These are phyloP conservation scores for Leucosporidium creatinivorum DNA, from an alignment of 768 basidiomycete genomes.

Conservation along the genomic window DNA sequence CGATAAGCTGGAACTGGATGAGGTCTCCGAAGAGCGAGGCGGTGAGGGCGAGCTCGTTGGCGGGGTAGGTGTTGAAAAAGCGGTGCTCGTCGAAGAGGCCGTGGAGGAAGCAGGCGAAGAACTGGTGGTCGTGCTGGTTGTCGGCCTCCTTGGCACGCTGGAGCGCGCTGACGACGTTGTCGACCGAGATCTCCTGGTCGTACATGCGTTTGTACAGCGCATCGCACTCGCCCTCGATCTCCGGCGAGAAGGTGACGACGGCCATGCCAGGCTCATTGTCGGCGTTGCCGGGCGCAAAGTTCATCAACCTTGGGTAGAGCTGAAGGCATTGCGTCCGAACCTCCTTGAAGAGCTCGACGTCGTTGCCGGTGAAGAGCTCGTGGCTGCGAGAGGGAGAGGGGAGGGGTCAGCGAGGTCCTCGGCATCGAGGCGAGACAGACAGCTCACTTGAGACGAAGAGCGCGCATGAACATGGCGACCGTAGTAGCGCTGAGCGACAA, in stretches of 20 bases:
- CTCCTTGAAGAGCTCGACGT: constrained; percentile 79
- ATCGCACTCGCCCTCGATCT: constrained; percentile 89
- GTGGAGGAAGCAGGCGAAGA: constrained; percentile 99
- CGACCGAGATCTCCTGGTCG: constrained; percentile 85
- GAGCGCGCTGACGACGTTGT: constrained; percentile 83
- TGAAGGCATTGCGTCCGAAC: constrained; percentile 88
- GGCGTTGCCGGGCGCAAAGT: constrained; percentile 60
- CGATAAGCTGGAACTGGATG: constrained; percentile 85
- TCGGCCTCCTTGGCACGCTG: constrained; percentile 75
- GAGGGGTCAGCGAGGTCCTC: constrained; percentile 9
- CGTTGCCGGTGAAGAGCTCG: constrained; percentile 63
- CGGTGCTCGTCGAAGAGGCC: constrained; percentile 99
- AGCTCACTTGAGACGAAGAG: constrained; percentile 72
- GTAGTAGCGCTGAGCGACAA: constrained; percentile 81
- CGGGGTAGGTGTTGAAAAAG: constrained; percentile 93
- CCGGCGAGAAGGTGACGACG: constrained; percentile 76
- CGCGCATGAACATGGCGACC: constrained; percentile 83
- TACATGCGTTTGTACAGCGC: constrained; percentile 98
- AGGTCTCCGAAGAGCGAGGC: constrained; percentile 93
- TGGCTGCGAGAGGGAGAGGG: constrained; percentile 48
- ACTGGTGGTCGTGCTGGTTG: constrained; percentile 79
- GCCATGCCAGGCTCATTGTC: constrained; percentile 86
- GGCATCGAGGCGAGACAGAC: background rate
- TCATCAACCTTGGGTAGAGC: constrained; percentile 93
- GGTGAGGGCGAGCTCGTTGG: constrained; percentile 89